Conservation (phyloP, 495 filamentous ascomycete species). For the Chaetomium fimeti region DNA sequence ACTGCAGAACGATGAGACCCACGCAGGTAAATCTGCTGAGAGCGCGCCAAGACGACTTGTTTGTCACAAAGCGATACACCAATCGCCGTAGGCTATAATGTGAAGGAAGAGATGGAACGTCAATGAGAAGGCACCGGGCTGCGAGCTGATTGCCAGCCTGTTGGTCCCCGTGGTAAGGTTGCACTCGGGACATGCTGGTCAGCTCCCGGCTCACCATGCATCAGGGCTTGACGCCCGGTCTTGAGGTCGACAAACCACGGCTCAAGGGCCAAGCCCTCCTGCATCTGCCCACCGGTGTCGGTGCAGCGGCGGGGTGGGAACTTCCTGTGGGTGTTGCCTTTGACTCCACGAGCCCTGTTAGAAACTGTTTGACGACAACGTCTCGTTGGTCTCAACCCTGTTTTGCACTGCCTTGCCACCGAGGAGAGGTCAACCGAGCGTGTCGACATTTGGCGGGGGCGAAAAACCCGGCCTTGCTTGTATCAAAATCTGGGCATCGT, state of each 20-base stretch:
- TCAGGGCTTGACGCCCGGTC: constrained; percentile 17
- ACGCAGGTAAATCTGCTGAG: neutral
- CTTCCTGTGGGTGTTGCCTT: neutral
- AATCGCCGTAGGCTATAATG: neutral
- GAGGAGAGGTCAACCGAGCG: neutral
- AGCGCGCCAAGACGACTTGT: constrained; percentile 3
- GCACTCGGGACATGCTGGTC: constrained; percentile 20
- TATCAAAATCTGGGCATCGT: neutral
- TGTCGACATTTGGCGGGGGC: neutral
- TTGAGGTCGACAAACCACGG: constrained; percentile 10
- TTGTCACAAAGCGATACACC: constrained; percentile 13
- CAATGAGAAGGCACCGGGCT: neutral
- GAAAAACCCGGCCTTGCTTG: too few relatives aligned
- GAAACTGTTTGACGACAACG: neutral
- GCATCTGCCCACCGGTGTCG: constrained; percentile 13
- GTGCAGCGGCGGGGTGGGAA: constrained; percentile 6
- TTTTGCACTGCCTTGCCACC: neutral
- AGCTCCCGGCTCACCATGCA: constrained; percentile 19
- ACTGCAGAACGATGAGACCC: neutral
- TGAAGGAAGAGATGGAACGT: neutral
- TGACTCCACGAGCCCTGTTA: neutral
- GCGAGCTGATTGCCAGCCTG: neutral
- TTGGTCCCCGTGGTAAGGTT: constrained; percentile 20
- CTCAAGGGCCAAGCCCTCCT: constrained; percentile 5
- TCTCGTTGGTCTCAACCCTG: neutral